These are phyloP conservation scores for Crithidia acanthocephali DNA, from an alignment of 208 protist genomes.

Conservation along the genomic window DNA sequence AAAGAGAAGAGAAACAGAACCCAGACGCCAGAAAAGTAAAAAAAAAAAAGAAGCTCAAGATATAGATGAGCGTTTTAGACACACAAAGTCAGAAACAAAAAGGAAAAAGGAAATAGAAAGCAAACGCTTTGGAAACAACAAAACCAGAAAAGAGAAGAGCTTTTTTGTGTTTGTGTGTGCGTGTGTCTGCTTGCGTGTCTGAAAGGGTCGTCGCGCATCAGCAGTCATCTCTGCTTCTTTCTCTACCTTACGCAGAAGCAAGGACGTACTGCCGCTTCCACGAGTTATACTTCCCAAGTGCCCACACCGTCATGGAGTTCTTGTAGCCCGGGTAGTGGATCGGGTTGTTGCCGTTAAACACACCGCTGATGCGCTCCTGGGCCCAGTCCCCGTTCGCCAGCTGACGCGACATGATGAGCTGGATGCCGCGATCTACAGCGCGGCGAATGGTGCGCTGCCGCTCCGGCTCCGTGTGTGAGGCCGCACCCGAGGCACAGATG, in stretches of 20 bases:
- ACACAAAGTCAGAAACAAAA: background rate
- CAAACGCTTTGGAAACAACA: no score
- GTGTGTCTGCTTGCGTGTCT: background rate
- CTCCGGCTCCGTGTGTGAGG: slow-evolving; percentile 30
- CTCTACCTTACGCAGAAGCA: background rate
- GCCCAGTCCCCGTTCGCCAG: slow-evolving; percentile 86
- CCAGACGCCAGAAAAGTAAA: background rate
- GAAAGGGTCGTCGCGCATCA: background rate
- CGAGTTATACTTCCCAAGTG: slow-evolving; percentile 89
- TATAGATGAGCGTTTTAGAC: no score
- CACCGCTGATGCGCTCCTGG: slow-evolving; percentile 95
- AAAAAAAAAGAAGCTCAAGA: background rate
- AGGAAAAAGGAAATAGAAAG: background rate
- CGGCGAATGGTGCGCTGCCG: slow-evolving; percentile 38
- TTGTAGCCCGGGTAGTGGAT: slow-evolving; percentile 98
- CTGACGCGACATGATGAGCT: slow-evolving; percentile 88
- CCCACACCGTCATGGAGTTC: slow-evolving; percentile 98
- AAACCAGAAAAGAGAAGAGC: background rate
- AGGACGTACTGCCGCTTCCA: slow-evolving; percentile 67
- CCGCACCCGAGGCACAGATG: slow-evolving; percentile 66
- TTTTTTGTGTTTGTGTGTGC: background rate
- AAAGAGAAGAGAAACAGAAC: no score
- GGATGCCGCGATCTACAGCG: slow-evolving; percentile 85
- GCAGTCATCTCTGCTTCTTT: background rate
- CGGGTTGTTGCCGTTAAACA: slow-evolving; percentile 98